Conservation (phyloP, 2,329 filamentous ascomycete genomes). For the Verticillium longisporum region DNA sequence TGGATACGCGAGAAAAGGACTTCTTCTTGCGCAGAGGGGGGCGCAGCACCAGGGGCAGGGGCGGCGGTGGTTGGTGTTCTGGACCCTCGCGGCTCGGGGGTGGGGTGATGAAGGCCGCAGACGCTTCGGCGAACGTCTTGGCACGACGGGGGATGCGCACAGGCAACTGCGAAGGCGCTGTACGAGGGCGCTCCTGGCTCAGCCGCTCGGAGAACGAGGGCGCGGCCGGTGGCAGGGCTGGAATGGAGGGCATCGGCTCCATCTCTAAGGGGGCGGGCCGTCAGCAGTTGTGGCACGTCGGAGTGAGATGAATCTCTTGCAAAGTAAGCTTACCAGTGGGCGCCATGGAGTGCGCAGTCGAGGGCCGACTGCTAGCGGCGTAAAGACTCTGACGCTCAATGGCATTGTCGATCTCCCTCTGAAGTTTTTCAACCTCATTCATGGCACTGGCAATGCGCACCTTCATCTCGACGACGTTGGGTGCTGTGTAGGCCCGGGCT, state of each 20-base stretch:
- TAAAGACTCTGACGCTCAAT: conserved; percentile 56
- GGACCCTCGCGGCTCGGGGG: conserved; percentile 19
- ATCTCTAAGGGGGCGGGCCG: conserved; percentile 23
- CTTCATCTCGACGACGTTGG: conserved; percentile 43
- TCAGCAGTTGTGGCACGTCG: conserved; percentile 3
- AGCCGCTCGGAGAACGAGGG: conserved; percentile 52
- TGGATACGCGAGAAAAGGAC: conserved; percentile 55
- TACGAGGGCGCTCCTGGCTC: conserved; percentile 27
- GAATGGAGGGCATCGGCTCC: conserved; percentile 49
- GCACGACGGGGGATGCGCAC: conserved; percentile 22
- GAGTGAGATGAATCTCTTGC: too few species aligned
- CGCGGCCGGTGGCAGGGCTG: conserved; percentile 47
- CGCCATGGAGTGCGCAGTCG: conserved; percentile 38
- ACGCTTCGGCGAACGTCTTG: conserved; percentile 21
- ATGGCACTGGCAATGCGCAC: conserved; percentile 50
- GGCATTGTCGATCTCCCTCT: conserved; percentile 53
- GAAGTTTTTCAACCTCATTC: conserved; percentile 50
- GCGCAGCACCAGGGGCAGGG: conserved; percentile 51
- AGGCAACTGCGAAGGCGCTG: conserved; percentile 25
- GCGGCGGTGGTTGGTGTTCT: conserved; percentile 41
- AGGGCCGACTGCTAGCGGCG: conserved; percentile 39
- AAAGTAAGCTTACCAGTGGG: conserved; percentile 4
- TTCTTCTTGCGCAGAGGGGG: conserved; percentile 60
- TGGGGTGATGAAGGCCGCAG: conserved; percentile 22
- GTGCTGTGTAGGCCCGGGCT: conserved; percentile 35